Percentiles rank a stretch among this genome's conserved stretches.
These are phyloP conservation scores for Mesembryanthemum crystallinum DNA, from an alignment of 148 eudicot species.

Conservation along the genomic window DNA sequence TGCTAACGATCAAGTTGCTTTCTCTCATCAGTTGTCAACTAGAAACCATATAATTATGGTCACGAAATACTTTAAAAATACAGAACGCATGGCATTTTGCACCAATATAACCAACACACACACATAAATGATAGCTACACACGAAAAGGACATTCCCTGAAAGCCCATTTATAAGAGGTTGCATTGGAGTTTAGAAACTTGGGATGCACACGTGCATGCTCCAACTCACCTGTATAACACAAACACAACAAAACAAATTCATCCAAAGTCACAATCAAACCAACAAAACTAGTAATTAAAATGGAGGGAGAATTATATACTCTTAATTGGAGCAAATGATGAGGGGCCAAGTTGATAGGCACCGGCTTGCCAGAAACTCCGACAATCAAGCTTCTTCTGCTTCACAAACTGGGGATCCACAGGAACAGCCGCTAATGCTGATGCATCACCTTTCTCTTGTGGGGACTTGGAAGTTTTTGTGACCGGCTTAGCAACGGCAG, in stretches of 20 bases:
- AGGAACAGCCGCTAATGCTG: too few species aligned
- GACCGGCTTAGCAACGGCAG: constrained; percentile 2
- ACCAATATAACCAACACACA: background rate
- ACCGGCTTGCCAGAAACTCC: constrained; percentile 98
- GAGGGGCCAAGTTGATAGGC: constrained; percentile 47
- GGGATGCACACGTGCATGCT: constrained; percentile 97
- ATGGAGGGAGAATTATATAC: constrained; percentile 25
- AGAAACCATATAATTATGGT: too few species aligned
- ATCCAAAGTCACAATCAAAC: background rate
- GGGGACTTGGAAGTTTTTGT: background rate
- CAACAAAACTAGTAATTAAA: too few species aligned
- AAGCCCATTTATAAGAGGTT: constrained; percentile 99
- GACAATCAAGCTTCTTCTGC: constrained; percentile 49
- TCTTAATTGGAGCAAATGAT: constrained; percentile 41
- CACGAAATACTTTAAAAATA: background rate
- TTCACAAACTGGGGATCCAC: constrained; percentile 23
- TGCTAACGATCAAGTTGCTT: too few species aligned
- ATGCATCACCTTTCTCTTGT: constrained; percentile 11
- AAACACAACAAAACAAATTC: background rate
- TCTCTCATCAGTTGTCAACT: too few species aligned
- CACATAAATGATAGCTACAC: background rate
- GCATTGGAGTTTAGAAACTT: constrained; percentile 98
- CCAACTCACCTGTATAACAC: constrained; percentile 64
- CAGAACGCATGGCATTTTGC: too few species aligned
- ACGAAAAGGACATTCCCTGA: constrained; percentile 46